Conservation (phyloP, 1,284 basidiomycete species). For the Bondarzewia mesenterica region DNA sequence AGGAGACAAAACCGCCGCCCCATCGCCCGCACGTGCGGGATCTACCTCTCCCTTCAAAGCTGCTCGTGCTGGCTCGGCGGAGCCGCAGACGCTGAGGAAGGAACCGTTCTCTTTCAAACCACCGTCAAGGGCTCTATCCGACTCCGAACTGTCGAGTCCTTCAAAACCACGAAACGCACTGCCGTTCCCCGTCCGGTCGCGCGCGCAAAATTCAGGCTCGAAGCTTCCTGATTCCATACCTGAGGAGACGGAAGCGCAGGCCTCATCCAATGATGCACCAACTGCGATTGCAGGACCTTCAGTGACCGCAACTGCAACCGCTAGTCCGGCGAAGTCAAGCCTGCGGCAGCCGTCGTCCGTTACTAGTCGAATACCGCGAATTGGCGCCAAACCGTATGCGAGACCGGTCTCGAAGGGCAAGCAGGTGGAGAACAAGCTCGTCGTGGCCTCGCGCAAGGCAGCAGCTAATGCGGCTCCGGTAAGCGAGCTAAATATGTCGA, state of each 20-base stretch:
- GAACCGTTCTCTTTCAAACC: conserved; percentile 8
- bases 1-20: conserved; percentile 3
- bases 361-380: conserved; percentile 60
- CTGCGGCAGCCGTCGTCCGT: conserved; percentile 43
- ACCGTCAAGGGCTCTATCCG: conserved; percentile 9
- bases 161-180: conserved; percentile 9
- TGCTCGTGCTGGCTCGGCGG: conserved; percentile 25
- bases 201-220: not conserved
- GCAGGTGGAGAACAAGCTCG: conserved; percentile 7
- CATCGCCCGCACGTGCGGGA: conserved; percentile 12
- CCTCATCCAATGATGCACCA: conserved; percentile 3
- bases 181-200: conserved; percentile 16
- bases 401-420: no score
- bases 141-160: conserved; percentile 11
- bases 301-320: conserved; percentile 2
- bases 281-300: conserved; percentile 5
- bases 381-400: conserved; percentile 58
- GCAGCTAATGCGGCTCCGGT: not conserved
- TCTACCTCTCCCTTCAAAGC: conserved; percentile 13
- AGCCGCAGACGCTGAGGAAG: conserved; percentile 24
- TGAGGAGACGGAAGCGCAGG: conserved; percentile 16
- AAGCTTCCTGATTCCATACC: conserved; percentile 11
- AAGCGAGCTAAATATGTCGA: not conserved
- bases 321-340: conserved; percentile 30
- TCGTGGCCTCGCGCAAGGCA: not conserved